phyloP scores from a whole-genome alignment of 805 yeast genomes.

The Clavispora santaluciae region DNA sequence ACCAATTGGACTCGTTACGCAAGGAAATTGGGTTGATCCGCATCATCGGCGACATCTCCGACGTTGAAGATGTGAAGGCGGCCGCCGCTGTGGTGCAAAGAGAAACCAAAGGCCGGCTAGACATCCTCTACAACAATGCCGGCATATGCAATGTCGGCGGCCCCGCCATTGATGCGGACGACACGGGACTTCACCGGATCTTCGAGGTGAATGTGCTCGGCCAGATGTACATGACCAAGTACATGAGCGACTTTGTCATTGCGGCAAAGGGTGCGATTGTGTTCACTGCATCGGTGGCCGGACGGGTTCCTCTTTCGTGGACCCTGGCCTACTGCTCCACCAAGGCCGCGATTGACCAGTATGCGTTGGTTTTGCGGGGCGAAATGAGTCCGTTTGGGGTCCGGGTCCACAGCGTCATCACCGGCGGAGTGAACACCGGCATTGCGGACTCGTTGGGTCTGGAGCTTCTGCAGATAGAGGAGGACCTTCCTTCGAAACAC shows the following conservation, averaged over 20 bases:
- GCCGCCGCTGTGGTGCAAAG: conserved; percentile 15
- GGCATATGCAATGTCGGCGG: conserved; percentile 27
- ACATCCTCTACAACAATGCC: conserved; percentile 40
- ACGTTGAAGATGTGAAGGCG: conserved; percentile 11
- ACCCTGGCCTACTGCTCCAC: conserved; percentile 28
- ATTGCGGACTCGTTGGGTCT: conserved; percentile 18
- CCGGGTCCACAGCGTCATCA: conserved; percentile 31
- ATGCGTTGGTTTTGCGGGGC: conserved; percentile 27
- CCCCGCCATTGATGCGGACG: conserved; percentile 31
- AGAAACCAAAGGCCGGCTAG: conserved; percentile 23
- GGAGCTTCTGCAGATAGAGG: neutral
- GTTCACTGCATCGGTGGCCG: conserved; percentile 35
- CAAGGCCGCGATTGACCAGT: conserved; percentile 36
- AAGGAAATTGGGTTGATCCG: conserved; percentile 24
- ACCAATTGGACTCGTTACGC: conserved; percentile 23
- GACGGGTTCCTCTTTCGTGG: conserved; percentile 30
- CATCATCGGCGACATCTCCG: conserved; percentile 33
- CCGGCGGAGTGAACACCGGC: conserved; percentile 38
- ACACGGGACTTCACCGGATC: conserved; percentile 15
- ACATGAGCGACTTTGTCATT: conserved; percentile 27
- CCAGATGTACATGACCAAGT: conserved; percentile 30
- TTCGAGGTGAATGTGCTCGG: conserved; percentile 38
- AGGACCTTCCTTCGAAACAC: neutral
- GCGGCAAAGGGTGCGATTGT: conserved; percentile 30
- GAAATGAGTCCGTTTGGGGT: conserved; percentile 38